These are phyloP conservation scores for Paulinella micropora DNA, from an alignment of 78 protist genomes.

Conservation along the genomic window DNA sequence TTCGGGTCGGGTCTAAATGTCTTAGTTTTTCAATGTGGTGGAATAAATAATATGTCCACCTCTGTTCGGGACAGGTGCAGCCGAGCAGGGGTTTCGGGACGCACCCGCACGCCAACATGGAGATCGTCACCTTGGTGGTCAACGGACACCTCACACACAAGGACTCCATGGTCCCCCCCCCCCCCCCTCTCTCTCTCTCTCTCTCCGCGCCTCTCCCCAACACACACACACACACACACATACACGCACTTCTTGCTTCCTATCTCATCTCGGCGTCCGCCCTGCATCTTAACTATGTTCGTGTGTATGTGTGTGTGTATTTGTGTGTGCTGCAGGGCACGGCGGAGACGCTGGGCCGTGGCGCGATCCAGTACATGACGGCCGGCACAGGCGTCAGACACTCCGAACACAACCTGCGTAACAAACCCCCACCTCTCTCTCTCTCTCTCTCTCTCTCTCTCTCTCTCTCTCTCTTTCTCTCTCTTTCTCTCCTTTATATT, in stretches of 20 bases:
- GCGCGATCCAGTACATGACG: slow-evolving; percentile 39
- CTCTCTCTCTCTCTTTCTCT: no score
- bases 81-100: slow-evolving; percentile 32
- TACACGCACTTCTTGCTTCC: no score
- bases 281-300: no score
- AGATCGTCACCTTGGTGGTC: slow-evolving; percentile 43
- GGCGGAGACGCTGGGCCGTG: slow-evolving; percentile 44
- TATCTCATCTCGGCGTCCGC: no score
- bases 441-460: no score
- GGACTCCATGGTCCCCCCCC: slow-evolving; percentile 45
- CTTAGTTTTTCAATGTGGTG: neutral
- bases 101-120: slow-evolving; percentile 51
- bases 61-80: neutral
- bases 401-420: slow-evolving; percentile 26
- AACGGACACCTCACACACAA: slow-evolving; percentile 47
- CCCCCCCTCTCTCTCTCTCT: no score
- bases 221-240: no score
- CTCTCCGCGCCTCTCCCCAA: no score
- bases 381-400: slow-evolving; percentile 58
- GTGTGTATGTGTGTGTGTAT: neutral
- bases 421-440: no score
- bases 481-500: no score
- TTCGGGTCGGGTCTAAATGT: neutral
- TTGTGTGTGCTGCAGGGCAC: neutral
- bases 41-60: neutral